phyloP scores from a whole-genome alignment of 2,329 filamentous ascomycete genomes.

The Corynespora cassiicola region DNA sequence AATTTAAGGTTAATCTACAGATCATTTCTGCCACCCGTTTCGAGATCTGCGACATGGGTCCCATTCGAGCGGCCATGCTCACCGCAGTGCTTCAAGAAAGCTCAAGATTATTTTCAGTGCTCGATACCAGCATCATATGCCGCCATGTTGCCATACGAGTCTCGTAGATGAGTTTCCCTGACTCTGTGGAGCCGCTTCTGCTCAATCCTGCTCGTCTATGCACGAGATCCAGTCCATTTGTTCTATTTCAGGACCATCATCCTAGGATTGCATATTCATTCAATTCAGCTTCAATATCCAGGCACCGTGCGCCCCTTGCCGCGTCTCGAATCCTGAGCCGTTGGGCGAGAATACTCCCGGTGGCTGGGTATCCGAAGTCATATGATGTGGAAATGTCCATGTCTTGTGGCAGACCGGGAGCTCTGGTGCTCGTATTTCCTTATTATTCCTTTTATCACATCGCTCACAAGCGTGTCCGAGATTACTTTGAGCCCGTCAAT shows the following conservation, averaged over 20 bases:
- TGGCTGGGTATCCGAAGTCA: conserved; percentile 12
- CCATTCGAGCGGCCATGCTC: conserved; percentile 22
- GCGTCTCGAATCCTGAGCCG: conserved; percentile 13
- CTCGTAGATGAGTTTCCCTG: conserved; percentile 31
- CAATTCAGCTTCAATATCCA: conserved; percentile 38
- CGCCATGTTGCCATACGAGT: conserved; percentile 27
- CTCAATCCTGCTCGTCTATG: conserved; percentile 14
- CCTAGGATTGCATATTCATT: conserved; percentile 34
- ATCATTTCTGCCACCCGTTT: conserved; percentile 41
- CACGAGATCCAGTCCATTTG: conserved; percentile 23
- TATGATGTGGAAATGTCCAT: conserved; percentile 13
- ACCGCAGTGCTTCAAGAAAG: conserved; percentile 19
- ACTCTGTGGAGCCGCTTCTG: conserved; percentile 18
- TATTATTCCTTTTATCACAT: conserved; percentile 9
- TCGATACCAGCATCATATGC: conserved; percentile 32
- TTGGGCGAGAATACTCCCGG: conserved; percentile 10
- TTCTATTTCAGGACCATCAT: conserved; percentile 40
- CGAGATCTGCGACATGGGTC: conserved; percentile 41
- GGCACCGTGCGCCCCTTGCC: conserved; percentile 23
- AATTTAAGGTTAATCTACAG: conserved; percentile 49
- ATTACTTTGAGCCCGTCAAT: conserved; percentile 5
- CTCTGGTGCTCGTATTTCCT: conserved; percentile 17
- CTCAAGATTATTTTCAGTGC: conserved; percentile 32
- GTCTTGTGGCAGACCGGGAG: conserved; percentile 1
- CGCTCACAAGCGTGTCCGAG: not conserved